Percentiles rank a stretch among this genome's conserved stretches.
Evolutionary conservation across 805 yeast species (phyloP).

Genomic region (Lipomyces sp.): DNA sequence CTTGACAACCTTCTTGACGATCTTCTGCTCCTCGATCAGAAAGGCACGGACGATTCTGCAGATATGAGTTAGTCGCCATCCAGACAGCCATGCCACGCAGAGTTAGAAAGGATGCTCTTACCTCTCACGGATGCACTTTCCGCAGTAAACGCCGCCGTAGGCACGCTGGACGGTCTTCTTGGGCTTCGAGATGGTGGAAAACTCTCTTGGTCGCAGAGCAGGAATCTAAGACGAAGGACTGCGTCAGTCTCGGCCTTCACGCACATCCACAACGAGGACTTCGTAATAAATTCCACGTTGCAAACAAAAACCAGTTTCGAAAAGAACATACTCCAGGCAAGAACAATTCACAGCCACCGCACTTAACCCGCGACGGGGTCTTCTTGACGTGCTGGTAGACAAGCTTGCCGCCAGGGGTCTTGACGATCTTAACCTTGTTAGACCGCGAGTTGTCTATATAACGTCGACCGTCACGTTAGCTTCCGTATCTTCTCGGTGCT

Average conservation of each 20-base stretch:
- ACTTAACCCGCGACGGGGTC: conserved; percentile 51
- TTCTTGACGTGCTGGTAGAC: conserved; percentile 97
- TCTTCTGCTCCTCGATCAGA: conserved; percentile 99
- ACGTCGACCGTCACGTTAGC: conserved; percentile 39
- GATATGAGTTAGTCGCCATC: too few species aligned
- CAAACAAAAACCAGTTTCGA: neutral
- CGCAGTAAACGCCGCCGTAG: conserved; percentile 99
- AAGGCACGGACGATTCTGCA: conserved; percentile 95
- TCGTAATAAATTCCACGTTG: neutral
- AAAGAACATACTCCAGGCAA: conserved; percentile 58
- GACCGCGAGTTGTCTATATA: conserved; percentile 94
- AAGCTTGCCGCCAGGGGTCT: conserved; percentile 99
- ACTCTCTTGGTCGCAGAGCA: conserved; percentile 96
- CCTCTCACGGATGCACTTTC: conserved; percentile 89
- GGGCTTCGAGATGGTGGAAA: conserved; percentile 91
- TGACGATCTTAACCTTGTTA: conserved; percentile 98
- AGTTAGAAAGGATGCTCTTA: neutral
- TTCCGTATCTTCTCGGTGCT: neutral
- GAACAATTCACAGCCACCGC: conserved; percentile 66
- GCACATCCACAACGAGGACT: neutral
- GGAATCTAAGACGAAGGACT: conserved; percentile 45
- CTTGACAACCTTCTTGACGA: conserved; percentile 98
- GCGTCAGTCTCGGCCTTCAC: neutral
- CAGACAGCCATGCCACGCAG: too few species aligned
- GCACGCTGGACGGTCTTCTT: conserved; percentile 99